phyloP scores from a whole-genome alignment of 1,284 basidiomycete genomes.

The Pterulicium gracile region DNA sequence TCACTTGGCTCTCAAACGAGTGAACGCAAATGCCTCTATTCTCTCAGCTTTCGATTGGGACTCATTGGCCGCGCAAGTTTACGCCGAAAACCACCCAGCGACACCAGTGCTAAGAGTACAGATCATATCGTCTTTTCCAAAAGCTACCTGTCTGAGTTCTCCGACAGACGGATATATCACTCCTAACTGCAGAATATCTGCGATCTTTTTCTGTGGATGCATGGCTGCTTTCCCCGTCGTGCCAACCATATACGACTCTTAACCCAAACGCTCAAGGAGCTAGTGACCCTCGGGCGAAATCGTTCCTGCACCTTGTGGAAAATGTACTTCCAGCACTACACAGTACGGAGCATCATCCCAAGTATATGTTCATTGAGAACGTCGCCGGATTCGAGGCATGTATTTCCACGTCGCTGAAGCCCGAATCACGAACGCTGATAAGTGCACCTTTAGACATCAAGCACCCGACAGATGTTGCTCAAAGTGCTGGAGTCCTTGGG shows the following conservation, averaged over 20 bases:
- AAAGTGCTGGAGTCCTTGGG: conserved; percentile 36
- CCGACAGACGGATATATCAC: conserved; percentile 52
- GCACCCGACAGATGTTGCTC: conserved; percentile 43
- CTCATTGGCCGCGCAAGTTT: conserved; percentile 57
- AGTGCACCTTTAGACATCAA: conserved; percentile 38
- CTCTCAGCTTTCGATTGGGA: conserved; percentile 70
- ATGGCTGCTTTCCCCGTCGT: conserved; percentile 71
- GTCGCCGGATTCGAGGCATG: conserved; percentile 77
- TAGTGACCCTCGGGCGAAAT: conserved; percentile 60
- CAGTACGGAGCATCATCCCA: conserved; percentile 31
- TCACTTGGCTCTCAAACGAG: conserved; percentile 51
- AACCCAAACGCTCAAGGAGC: conserved; percentile 61
- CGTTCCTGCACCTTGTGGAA: conserved; percentile 60
- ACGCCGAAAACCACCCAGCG: conserved; percentile 45
- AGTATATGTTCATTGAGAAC: conserved; percentile 59
- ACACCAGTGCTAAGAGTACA: conserved; percentile 22
- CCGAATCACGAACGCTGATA: neutral
- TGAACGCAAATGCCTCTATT: conserved; percentile 33
- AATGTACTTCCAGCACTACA: conserved; percentile 53
- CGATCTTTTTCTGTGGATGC: conserved; percentile 35
- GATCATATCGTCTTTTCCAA: conserved; percentile 1
- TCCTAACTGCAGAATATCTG: conserved; percentile 37
- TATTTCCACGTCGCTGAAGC: conserved; percentile 19
- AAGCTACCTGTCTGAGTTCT: conserved; percentile 7
- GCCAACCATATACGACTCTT: conserved; percentile 71